Base-by-base conservation (phyloP, 2,329 filamentous ascomycete species). In the Cadophora sp. region DNA sequence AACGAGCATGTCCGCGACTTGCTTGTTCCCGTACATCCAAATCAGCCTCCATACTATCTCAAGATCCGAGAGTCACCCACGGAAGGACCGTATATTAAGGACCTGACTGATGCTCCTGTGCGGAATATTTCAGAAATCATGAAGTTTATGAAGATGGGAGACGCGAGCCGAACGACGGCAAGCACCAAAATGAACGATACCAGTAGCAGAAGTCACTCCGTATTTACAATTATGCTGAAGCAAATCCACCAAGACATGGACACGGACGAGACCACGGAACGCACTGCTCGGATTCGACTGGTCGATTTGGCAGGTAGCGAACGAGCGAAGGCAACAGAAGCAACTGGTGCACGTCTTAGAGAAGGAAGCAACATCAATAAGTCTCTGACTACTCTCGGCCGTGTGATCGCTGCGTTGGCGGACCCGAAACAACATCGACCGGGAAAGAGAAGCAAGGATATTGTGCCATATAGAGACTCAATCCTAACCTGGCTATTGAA, bases 101-200 rank as follows among this genome's bases (percentile, higher is more conserved):
- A 97, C 76, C 83, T 99, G 75, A 97, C 94, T 8, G 96, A 99
- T 78, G 92, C 96, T 3, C 93, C 94, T 0, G 96, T 97, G 51
- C 91, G 92, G 77, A 94, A 89, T 80, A 92, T 96, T 76, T 83
- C 87, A 62, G 96, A 99, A 79, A 93, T 99, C 71, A 85, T 97
- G 80, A 90, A 92, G 48, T 90, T 92, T 80, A 97, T 99, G 94
- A 92, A 91, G 75, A 88, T 90, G 76, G 96, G 96, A 67, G 96
- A 99, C 79, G 83, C 87, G 72, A 97, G 92, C 67, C 90, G 96
- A 59, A 98, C 96, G 0, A 91, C 89, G 24, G 96, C 96, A 16
- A 94, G 92, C 77, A 99, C 96, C 68, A 98, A 97, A 83, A 99
- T 99, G 96, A 99, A 99, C 81, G 96, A 99, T 80, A 98, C 95